A percentile compares a stretch with the other conserved stretches of the same genome.
These are phyloP conservation scores for Geranium brycei DNA, from an alignment of 345 rosid species.

Conservation along the genomic window DNA sequence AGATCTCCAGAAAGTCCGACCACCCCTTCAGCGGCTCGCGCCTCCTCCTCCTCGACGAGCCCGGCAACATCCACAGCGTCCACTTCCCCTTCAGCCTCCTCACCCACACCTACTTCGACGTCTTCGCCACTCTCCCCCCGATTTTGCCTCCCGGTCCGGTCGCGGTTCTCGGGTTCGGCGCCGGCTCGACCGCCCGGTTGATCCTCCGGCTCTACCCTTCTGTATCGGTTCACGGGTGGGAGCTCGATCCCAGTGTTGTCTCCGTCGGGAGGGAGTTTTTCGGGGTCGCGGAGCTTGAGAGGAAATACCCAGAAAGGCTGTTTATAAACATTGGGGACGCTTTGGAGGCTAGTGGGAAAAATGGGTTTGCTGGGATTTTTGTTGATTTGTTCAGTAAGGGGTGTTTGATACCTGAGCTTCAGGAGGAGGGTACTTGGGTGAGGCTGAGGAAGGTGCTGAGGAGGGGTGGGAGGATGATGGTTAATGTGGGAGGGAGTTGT, in stretches of 20 bases:
- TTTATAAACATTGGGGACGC: conserved; percentile 62
- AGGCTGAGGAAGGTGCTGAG: conserved; percentile 40
- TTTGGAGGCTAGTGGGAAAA: conserved; percentile 32
- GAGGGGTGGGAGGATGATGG: conserved; percentile 57
- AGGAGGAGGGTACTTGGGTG: conserved; percentile 62
- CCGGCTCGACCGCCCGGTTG: conserved; percentile 61
- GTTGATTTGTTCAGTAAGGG: conserved; percentile 69
- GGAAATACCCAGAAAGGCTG: conserved; percentile 36
- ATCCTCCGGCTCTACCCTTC: conserved; percentile 58
- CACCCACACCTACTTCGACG: conserved; percentile 73
- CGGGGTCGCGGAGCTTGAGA: conserved; percentile 55
- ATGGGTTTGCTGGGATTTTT: conserved; percentile 49
- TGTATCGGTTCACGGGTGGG: conserved; percentile 64
- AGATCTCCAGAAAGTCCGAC: conserved; percentile 51
- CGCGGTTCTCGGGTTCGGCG: conserved; percentile 79
- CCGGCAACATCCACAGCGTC: conserved; percentile 87
- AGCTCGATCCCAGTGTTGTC: conserved; percentile 72
- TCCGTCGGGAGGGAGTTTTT: conserved; percentile 71
- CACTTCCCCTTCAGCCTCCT: conserved; percentile 55
- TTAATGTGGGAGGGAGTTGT: conserved; percentile 61
- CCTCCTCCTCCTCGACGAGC: conserved; percentile 71
- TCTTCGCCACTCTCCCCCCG: conserved; percentile 69
- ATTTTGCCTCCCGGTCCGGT: conserved; percentile 61
- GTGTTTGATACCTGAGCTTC: conserved; percentile 68
- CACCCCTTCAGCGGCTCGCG: conserved; percentile 65